Evolutionary conservation across 176 grass and related monocot species (phyloP).

Genomic region (Themeda triandra): DNA sequence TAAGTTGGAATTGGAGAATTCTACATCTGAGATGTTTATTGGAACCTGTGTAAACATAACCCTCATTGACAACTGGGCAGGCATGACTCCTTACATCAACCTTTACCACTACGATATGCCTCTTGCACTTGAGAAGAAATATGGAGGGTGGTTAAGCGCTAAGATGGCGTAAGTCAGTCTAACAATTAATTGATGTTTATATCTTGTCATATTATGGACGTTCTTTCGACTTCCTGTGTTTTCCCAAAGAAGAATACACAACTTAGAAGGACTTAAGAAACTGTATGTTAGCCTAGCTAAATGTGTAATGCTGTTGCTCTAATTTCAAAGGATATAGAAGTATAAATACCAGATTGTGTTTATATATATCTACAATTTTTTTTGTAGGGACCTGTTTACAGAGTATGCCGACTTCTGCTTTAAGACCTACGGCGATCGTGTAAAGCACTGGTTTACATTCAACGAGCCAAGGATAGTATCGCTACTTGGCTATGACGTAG

Average conservation of each 20-base stretch:
- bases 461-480: conserved; percentile 68
- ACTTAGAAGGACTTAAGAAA: neutral
- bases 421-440: conserved; percentile 66
- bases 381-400: conserved; percentile 53
- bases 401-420: conserved; percentile 80
- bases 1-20: neutral
- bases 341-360: neutral
- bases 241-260: neutral
- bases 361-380: conserved; percentile 12
- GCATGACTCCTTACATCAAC: conserved; percentile 57
- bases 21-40: neutral
- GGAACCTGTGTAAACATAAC: neutral
- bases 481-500: conserved; percentile 48
- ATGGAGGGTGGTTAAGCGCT: conserved; percentile 53
- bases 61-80: conserved; percentile 29
- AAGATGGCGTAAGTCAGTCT: conserved; percentile 57
- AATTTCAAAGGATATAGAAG: neutral
- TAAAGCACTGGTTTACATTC: conserved; percentile 84
- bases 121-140: conserved; percentile 64
- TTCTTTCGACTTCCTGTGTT: neutral
- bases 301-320: no score
- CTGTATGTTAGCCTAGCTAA: no score
- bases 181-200: neutral
- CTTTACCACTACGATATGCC: conserved; percentile 71
- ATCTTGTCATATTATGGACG: neutral